These are phyloP conservation scores for Tetraselmis striata DNA, from an alignment of 139 green algal species.

Conservation along the genomic window DNA sequence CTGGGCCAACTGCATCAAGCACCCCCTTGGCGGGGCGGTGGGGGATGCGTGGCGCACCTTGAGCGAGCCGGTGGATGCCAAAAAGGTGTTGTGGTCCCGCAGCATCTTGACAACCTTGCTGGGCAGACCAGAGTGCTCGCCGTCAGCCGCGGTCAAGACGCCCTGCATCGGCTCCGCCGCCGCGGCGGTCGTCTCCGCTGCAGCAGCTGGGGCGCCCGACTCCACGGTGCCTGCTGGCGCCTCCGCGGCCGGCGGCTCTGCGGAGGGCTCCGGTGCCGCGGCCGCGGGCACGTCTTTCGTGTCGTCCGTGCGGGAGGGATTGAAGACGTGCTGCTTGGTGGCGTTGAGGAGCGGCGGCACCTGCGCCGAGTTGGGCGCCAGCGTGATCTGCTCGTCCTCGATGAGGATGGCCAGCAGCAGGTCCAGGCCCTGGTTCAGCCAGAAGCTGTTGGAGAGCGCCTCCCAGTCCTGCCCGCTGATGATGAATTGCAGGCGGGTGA, in stretches of 20 bases:
- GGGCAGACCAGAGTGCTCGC: not conserved
- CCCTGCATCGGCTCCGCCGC: not conserved
- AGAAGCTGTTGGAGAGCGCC: constrained; percentile 78
- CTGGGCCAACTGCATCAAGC: no score
- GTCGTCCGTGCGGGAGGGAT: no score
- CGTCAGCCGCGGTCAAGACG: not conserved
- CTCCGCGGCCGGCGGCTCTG: not conserved
- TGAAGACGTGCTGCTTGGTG: constrained; percentile 43
- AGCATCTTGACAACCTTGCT: not conserved
- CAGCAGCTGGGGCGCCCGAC: not conserved
- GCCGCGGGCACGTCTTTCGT: not conserved
- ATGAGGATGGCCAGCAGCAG: constrained; percentile 79
- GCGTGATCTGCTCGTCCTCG: constrained; percentile 75
- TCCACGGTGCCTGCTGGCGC: not conserved
- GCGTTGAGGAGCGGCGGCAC: constrained; percentile 39
- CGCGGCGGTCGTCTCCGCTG: not conserved
- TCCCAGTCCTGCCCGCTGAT: constrained; percentile 89
- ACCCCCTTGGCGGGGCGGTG: no score
- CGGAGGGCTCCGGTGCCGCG: not conserved
- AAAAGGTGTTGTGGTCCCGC: not conserved
- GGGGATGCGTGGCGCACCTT: no score
- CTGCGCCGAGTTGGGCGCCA: constrained; percentile 87
- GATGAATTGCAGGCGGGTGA: constrained; percentile 86
- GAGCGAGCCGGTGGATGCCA: not conserved
- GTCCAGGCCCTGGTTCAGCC: constrained; percentile 92